Conservation (phyloP, 2,329 filamentous ascomycete species). For the Penicillium sp. region DNA sequence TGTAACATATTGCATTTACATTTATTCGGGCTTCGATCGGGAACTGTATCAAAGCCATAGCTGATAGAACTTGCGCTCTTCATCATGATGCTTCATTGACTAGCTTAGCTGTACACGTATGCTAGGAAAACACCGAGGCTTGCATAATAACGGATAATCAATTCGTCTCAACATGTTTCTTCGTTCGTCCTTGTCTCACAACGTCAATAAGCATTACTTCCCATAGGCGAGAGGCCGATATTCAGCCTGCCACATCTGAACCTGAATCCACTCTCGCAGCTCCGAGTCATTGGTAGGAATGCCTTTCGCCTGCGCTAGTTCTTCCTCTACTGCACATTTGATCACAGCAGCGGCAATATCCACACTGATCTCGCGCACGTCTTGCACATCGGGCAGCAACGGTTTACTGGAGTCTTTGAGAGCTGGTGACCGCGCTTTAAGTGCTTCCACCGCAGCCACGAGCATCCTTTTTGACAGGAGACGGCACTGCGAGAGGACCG, state of each 20-base stretch:
- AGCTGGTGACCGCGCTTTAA: slow-evolving; percentile 70
- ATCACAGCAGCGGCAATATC: slow-evolving; percentile 76
- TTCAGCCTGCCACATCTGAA: slow-evolving; percentile 45
- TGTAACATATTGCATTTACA: slow-evolving; percentile 21
- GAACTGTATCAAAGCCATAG: neutral
- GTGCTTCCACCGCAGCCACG: slow-evolving; percentile 72
- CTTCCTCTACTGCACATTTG: slow-evolving; percentile 66
- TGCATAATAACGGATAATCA: neutral
- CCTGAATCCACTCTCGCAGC: slow-evolving; percentile 42
- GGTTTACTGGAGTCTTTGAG: slow-evolving; percentile 63
- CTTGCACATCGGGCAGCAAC: slow-evolving; percentile 71
- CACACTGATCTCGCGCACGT: slow-evolving; percentile 73
- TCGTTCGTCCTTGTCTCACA: neutral
- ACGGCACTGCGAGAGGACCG: slow-evolving; percentile 66
- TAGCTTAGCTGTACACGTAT: neutral
- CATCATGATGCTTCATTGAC: neutral
- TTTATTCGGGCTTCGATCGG: neutral
- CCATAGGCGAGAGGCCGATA: slow-evolving; percentile 33
- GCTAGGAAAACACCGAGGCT: neutral
- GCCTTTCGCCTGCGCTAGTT: slow-evolving; percentile 60
- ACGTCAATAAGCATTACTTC: neutral
- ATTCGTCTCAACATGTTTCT: too few species aligned
- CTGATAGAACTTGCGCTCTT: neutral
- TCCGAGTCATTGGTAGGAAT: slow-evolving; percentile 57
- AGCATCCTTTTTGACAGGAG: slow-evolving; percentile 75